Percentiles rank a stretch among this genome's conserved stretches.
Conservation (phyloP, 2,329 filamentous ascomycete species). For the Sporothrix inflata region DNA sequence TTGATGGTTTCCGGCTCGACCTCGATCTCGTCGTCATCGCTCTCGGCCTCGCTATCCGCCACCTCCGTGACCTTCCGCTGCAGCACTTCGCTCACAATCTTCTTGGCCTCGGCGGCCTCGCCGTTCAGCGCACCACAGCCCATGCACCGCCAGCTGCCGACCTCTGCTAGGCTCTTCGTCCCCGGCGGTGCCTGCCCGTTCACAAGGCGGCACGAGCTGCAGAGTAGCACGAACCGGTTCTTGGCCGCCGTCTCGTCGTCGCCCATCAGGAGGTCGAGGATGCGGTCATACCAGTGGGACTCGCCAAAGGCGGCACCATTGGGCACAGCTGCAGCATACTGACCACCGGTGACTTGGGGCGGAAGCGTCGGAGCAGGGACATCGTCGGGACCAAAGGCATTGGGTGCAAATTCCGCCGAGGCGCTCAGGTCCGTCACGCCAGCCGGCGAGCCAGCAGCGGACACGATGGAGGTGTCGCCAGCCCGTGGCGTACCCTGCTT, state of each 20-base stretch:
- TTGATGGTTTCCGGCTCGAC: background rate
- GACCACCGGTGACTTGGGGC: constrained; percentile 33
- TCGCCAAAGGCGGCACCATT: constrained; percentile 38
- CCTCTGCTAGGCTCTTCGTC: constrained; percentile 71
- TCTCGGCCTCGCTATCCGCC: constrained; percentile 18
- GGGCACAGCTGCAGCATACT: constrained; percentile 37
- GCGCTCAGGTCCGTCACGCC: constrained; percentile 38
- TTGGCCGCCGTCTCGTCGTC: constrained; percentile 93
- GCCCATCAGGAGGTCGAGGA: constrained; percentile 87
- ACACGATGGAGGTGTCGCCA: background rate
- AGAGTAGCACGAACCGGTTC: constrained; percentile 89
- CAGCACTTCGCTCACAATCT: constrained; percentile 70
- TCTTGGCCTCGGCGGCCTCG: constrained; percentile 73
- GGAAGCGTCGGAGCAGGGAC: background rate
- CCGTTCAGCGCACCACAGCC: constrained; percentile 84
- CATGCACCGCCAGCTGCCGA: constrained; percentile 88
- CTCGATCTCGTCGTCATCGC: background rate
- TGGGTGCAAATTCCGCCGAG: constrained; percentile 72
- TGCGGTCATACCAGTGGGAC: constrained; percentile 88
- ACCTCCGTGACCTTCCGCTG: constrained; percentile 31
- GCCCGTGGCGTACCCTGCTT: constrained; percentile 7
- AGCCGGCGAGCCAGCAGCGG: constrained; percentile 34
- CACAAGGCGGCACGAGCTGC: constrained; percentile 78
- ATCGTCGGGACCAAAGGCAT: constrained; percentile 57
- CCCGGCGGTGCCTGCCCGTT: constrained; percentile 96